A percentile compares a stretch with the other conserved stretches of the same genome.
Conservation (phyloP, 257 asterid species). For the Buddleja alternifolia region DNA sequence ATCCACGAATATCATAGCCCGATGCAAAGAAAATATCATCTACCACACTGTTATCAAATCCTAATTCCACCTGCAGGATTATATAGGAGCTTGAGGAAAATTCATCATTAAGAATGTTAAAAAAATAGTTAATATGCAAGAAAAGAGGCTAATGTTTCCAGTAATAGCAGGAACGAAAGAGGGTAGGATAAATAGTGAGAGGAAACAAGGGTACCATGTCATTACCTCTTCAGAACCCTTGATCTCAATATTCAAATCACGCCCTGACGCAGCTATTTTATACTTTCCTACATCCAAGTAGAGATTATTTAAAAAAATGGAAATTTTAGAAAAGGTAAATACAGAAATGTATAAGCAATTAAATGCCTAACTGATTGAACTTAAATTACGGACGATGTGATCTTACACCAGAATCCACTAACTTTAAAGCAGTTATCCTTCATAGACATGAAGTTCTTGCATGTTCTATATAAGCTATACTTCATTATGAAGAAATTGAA, state of each 20-base stretch:
- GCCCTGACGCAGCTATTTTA: conserved; percentile 70
- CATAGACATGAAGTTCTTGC: conserved; percentile 18
- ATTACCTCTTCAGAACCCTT: conserved; percentile 81
- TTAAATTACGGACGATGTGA: background rate
- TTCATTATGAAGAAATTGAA: conserved; percentile 29
- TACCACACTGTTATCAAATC: conserved; percentile 65
- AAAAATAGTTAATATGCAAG: background rate
- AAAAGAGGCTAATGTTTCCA: conserved; percentile 7
- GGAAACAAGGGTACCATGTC: conserved; percentile 24
- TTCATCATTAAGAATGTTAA: conserved; percentile 10
- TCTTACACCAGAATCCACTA: conserved; percentile 19
- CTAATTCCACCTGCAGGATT: conserved; percentile 75
- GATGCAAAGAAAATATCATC: conserved; percentile 76
- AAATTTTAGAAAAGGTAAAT: conserved; percentile 13
- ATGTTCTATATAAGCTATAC: conserved; percentile 14
- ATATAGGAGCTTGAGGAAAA: conserved; percentile 22
- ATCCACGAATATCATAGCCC: conserved; percentile 85
- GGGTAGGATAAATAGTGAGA: conserved; percentile 8
- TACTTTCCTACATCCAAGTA: conserved; percentile 68
- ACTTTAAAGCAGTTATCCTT: conserved; percentile 14
- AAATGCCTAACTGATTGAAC: conserved; percentile 14
- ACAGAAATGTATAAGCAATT: background rate
- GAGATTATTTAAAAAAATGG: conserved; percentile 25
- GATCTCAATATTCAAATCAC: conserved; percentile 70
- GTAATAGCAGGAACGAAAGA: conserved; percentile 21